These are phyloP conservation scores for Wickerhamiella shivajii DNA, from an alignment of 805 yeast genomes.

Conservation along the genomic window DNA sequence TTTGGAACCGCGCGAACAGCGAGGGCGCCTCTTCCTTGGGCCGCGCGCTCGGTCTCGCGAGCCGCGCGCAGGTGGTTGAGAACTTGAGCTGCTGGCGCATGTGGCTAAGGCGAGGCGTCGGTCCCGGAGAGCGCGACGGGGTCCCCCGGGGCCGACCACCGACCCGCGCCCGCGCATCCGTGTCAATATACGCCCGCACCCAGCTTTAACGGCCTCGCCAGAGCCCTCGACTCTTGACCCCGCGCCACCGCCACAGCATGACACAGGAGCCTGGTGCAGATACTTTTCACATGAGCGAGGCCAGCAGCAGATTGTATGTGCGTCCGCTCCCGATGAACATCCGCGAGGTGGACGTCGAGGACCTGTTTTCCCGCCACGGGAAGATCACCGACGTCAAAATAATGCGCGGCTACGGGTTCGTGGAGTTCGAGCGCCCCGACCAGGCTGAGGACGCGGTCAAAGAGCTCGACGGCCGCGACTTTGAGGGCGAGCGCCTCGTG, in stretches of 20 bases:
- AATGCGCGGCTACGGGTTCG: slow-evolving; percentile 51
- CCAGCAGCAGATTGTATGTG: slow-evolving; percentile 16
- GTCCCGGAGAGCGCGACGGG: too few relatives aligned
- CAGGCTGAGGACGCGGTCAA: slow-evolving; percentile 52
- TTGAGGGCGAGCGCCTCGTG: slow-evolving; percentile 24
- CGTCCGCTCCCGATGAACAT: slow-evolving; percentile 18
- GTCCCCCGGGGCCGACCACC: too few relatives aligned
- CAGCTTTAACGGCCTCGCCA: too few relatives aligned
- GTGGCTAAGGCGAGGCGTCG: too few relatives aligned
- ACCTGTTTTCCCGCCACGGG: slow-evolving; percentile 37
- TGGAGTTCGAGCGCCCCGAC: slow-evolving; percentile 41
- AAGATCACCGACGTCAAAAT: slow-evolving; percentile 40
- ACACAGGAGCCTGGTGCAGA: background rate
- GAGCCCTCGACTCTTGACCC: background rate
- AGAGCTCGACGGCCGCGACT: slow-evolving; percentile 30
- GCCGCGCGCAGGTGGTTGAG: too few relatives aligned
- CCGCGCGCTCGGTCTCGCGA: background rate
- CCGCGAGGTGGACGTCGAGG: slow-evolving; percentile 30
- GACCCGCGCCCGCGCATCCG: too few relatives aligned
- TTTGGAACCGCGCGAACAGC: background rate
- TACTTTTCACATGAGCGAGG: background rate
- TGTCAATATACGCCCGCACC: too few relatives aligned
- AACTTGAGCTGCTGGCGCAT: too few relatives aligned
- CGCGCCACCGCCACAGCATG: too few relatives aligned
- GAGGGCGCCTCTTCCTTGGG: background rate